Base-by-base conservation (phyloP, 495 filamentous ascomycete species). In the Xylaria nigripes region DNA sequence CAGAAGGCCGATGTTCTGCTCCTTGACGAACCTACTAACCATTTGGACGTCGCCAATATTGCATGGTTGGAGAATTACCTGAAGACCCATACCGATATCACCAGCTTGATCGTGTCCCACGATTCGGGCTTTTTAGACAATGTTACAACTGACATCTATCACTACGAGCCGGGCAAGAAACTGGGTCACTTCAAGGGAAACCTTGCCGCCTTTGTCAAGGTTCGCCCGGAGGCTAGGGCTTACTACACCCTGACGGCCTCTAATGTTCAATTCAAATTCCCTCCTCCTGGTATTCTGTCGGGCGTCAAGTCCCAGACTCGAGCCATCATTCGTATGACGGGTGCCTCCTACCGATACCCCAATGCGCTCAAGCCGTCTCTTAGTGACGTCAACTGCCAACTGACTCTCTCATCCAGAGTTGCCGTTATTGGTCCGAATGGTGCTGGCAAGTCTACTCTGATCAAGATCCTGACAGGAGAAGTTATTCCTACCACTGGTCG, bases 21-120 rank as follows among this genome's bases (percentile, higher is more conserved):
- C 30, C 82, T 99, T 27, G 93, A 99, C 79, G 93, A 98, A 83
- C 93, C 93, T 68, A 98, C 93, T 66, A 98, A 98, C 78, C 93
- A 98, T 69, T 75, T 98, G 60, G 93, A 98, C 69, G 91, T 97
- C 61, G 86, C 84, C 55, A 98, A 98, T 67, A 89, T 98, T 59
- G 87, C 84, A 64, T 98, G 93, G 93, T 71, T 98, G 27, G 85
- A 96, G 70, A 85, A 89, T 50, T 99, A 99, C 69, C 82, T 99
- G 55, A 96, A 92, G 80, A 77, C 77, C 32, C 90, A 99, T 74
- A 91, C 91, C 32, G 88, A 99, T 24, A 98, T 98, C 72, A 99
- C 93, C 48, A 90, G 85, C 65, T 74, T 99, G 77, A 97, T 99
- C 67, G 93, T 99, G 61, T 88, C 83, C 69, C 93, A 99, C 85